These are phyloP conservation scores for Amesomyces nigricolor DNA, from an alignment of 2,329 filamentous ascomycete species.

Conservation along the genomic window DNA sequence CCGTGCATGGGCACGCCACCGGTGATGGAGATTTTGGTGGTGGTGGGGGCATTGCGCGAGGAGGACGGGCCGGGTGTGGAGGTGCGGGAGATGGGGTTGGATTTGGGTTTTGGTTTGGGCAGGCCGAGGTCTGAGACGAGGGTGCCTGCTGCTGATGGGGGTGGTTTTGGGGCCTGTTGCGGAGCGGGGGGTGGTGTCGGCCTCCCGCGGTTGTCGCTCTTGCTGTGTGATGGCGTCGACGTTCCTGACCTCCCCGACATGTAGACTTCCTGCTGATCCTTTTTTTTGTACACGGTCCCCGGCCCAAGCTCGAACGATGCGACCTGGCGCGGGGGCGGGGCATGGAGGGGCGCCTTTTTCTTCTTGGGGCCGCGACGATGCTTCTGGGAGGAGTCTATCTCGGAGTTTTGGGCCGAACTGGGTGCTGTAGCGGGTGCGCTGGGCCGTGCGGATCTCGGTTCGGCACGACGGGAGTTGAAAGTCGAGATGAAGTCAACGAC, in stretches of 20 bases:
- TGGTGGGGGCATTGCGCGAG: slow-evolving; percentile 31
- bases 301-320: slow-evolving; percentile 58
- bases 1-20: slow-evolving; percentile 80
- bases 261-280: slow-evolving; percentile 64
- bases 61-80: slow-evolving; percentile 48
- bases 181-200: slow-evolving; percentile 38
- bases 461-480: slow-evolving; percentile 64
- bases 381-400: slow-evolving; percentile 44
- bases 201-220: slow-evolving; percentile 33
- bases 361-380: slow-evolving; percentile 48
- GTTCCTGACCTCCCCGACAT: slow-evolving; percentile 49
- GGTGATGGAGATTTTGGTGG: slow-evolving; percentile 64
- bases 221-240: slow-evolving; percentile 34
- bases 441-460: slow-evolving; percentile 30
- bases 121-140: slow-evolving; percentile 67
- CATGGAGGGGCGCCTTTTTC: slow-evolving; percentile 57
- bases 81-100: slow-evolving; percentile 46
- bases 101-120: slow-evolving; percentile 47
- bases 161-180: slow-evolving; percentile 40
- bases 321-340: slow-evolving; percentile 56
- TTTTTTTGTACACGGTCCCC: slow-evolving; percentile 71
- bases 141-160: slow-evolving; percentile 67
- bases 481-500: slow-evolving; percentile 71
- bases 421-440: slow-evolving; percentile 22
- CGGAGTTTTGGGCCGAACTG: slow-evolving; percentile 24